phyloP scores from a whole-genome alignment of 192 early-diverging fungal species.

The Geosiphon pyriformis region DNA sequence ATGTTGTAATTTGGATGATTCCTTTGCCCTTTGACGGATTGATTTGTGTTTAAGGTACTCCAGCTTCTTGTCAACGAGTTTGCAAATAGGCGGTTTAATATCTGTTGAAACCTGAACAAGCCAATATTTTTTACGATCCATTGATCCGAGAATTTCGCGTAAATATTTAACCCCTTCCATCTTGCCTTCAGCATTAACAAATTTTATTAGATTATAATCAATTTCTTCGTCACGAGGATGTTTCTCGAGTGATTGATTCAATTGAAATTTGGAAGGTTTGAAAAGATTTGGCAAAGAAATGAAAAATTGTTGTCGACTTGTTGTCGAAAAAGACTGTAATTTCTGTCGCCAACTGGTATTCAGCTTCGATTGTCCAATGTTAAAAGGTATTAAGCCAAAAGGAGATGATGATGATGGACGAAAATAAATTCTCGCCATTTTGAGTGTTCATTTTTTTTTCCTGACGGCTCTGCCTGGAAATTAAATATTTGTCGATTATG shows the following conservation, averaged over 20 bases:
- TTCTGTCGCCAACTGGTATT: too few species aligned
- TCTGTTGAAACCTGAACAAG: constrained; percentile 41
- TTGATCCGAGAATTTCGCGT: constrained; percentile 23
- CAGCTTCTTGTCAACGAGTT: constrained; percentile 44
- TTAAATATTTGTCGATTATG: too few species aligned
- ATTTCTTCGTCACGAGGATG: constrained; percentile 52
- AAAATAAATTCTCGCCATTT: too few species aligned
- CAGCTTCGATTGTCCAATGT: too few species aligned
- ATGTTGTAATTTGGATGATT: constrained; percentile 15
- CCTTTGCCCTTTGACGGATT: constrained; percentile 40
- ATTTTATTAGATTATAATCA: constrained; percentile 35
- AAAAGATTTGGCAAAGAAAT: too few species aligned
- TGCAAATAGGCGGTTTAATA: constrained; percentile 43
- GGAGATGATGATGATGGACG: too few species aligned
- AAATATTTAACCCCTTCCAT: constrained; percentile 29
- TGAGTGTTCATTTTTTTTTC: too few species aligned
- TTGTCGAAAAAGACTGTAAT: too few species aligned
- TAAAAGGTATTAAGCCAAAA: too few species aligned
- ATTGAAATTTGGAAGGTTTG: neutral
- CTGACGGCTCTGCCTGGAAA: too few species aligned
- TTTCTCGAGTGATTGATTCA: constrained; percentile 17
- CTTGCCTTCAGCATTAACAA: constrained; percentile 39
- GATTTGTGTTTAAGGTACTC: constrained; percentile 49
- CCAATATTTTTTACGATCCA: constrained; percentile 42
- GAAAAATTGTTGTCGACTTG: too few species aligned